phyloP scores from a whole-genome alignment of 2,329 filamentous ascomycete species.

The Fusarium pseudoanthophilum region DNA sequence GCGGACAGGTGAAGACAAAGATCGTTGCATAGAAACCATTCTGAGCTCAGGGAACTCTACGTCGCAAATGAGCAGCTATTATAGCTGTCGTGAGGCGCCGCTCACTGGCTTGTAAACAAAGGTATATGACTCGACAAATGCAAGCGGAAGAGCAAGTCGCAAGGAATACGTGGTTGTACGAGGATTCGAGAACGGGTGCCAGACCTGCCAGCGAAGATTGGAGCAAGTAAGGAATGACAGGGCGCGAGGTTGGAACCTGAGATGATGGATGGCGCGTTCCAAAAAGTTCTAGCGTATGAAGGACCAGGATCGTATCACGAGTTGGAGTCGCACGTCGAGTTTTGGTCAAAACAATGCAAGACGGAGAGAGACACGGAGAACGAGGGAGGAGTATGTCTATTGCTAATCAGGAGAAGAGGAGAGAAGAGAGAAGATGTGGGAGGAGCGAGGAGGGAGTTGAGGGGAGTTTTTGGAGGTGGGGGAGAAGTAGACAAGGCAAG shows the following conservation, averaged over 20 bases:
- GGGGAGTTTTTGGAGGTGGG: slow-evolving; percentile 26
- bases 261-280: slow-evolving; percentile 25
- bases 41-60: slow-evolving; percentile 55
- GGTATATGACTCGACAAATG: slow-evolving; percentile 15
- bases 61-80: slow-evolving; percentile 50
- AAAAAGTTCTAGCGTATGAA: slow-evolving; percentile 23
- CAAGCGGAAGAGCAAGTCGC: slow-evolving; percentile 12
- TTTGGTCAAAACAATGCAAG: slow-evolving; percentile 21
- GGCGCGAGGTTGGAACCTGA: slow-evolving; percentile 27
- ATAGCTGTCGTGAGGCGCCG: slow-evolving; percentile 45
- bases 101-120: slow-evolving; percentile 38
- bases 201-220: slow-evolving; percentile 37
- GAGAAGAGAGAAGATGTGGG: slow-evolving; percentile 25
- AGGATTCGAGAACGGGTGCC: slow-evolving; percentile 20
- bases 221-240: slow-evolving; percentile 31
- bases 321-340: slow-evolving; percentile 33
- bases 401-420: slow-evolving; percentile 15
- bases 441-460: slow-evolving; percentile 24
- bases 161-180: slow-evolving; percentile 17
- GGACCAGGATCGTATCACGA: slow-evolving; percentile 32
- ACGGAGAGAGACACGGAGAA: slow-evolving; percentile 17
- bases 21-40: slow-evolving; percentile 72
- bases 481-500: slow-evolving; percentile 21
- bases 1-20: slow-evolving; percentile 70
- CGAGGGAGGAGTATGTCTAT: slow-evolving; percentile 18